Evolutionary conservation across 2,329 filamentous ascomycete genomes (phyloP).

Genomic region (Fusarium praegraminearum): DNA sequence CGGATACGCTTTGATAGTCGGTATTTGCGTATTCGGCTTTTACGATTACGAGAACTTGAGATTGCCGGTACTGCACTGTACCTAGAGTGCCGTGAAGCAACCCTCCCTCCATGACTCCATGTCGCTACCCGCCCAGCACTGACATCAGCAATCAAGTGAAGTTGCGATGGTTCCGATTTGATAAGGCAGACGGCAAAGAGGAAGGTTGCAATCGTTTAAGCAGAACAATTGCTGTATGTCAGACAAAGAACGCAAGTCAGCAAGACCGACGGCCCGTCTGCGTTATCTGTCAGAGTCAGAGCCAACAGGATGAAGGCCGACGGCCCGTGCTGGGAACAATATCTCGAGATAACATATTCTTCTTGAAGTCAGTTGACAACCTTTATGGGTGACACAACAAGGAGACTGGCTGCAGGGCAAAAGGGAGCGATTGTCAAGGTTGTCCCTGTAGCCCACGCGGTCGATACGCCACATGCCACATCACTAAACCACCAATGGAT

Average conservation of each 20-base stretch:
- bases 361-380: conserved; percentile 3
- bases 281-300: neutral
- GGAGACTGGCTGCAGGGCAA: conserved; percentile 2
- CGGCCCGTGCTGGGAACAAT: conserved; percentile 33
- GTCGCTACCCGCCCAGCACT: neutral
- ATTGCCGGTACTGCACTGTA: neutral
- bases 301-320: neutral
- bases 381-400: neutral
- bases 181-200: neutral
- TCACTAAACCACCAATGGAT: conserved; percentile 10
- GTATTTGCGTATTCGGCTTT: conserved; percentile 36
- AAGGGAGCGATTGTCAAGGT: conserved; percentile 9
- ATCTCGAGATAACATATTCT: conserved; percentile 16
- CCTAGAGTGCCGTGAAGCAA: neutral
- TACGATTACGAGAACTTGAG: conserved; percentile 35
- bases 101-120: neutral
- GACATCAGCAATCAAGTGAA: neutral
- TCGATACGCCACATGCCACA: conserved; percentile 40
- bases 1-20: neutral
- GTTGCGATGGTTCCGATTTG: neutral
- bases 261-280: neutral
- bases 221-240: neutral
- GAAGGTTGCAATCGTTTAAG: neutral
- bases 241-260: conserved; percentile 18
- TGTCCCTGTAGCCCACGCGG: conserved; percentile 40